A percentile compares a stretch with the other conserved stretches of the same genome.
These are phyloP conservation scores for Apiospora arundinis DNA, from an alignment of 2,329 filamentous ascomycete genomes.

Conservation along the genomic window DNA sequence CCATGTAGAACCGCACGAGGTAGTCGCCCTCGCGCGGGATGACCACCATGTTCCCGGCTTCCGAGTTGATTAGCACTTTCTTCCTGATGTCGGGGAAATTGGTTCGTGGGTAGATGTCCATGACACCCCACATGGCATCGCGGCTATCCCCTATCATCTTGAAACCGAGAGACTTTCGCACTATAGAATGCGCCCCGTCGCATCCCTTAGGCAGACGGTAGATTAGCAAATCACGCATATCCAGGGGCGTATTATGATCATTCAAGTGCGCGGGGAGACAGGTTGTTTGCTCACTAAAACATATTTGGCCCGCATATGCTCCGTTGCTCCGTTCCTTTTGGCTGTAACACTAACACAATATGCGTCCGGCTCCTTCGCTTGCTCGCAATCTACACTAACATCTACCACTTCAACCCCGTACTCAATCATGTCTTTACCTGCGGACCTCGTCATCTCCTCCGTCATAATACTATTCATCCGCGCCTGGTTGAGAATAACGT, in stretches of 20 bases:
- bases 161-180: slow-evolving; percentile 57
- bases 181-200: slow-evolving; percentile 58
- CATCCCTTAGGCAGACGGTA: slow-evolving; percentile 39
- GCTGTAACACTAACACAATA: slow-evolving; percentile 53
- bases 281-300: slow-evolving; percentile 49
- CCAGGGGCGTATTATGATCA: background rate
- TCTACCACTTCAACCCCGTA: slow-evolving; percentile 60
- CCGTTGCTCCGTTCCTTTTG: slow-evolving; percentile 46
- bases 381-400: slow-evolving; percentile 55
- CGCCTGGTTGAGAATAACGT: slow-evolving; percentile 64
- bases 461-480: slow-evolving; percentile 61
- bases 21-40: slow-evolving; percentile 66
- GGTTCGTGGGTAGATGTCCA: slow-evolving; percentile 62
- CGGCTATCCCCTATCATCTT: slow-evolving; percentile 57
- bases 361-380: slow-evolving; percentile 42
- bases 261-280: background rate
- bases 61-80: slow-evolving; percentile 60
- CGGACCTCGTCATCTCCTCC: slow-evolving; percentile 52
- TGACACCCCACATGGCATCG: slow-evolving; percentile 40
- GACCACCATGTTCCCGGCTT: slow-evolving; percentile 62
- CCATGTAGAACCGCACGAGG: slow-evolving; percentile 67
- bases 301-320: slow-evolving; percentile 55
- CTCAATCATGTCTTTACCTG: slow-evolving; percentile 51
- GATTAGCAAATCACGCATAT: background rate
- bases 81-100: slow-evolving; percentile 68